Percentiles rank a stretch among this genome's conserved stretches.
These are phyloP conservation scores for Skeletonema grethae DNA, from an alignment of 108 stramenopile genomes.

Conservation along the genomic window DNA sequence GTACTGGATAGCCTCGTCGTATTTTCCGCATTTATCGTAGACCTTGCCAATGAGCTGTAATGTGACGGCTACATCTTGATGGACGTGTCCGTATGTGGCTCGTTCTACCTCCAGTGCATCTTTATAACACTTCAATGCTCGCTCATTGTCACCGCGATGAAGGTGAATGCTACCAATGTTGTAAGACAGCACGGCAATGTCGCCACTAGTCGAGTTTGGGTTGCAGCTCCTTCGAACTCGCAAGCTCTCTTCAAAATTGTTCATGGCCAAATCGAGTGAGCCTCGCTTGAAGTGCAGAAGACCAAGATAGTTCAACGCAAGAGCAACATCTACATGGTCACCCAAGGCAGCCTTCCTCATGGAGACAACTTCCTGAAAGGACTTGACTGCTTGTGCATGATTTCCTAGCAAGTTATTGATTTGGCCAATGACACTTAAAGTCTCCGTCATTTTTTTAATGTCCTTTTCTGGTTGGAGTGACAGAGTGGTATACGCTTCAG, in stretches of 20 bases:
- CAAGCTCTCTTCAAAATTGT: constrained; percentile 50
- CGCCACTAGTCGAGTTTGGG: constrained; percentile 11
- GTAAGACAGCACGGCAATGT: constrained; percentile 57
- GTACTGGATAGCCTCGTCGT: constrained; percentile 44
- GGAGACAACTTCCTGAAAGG: constrained; percentile 54
- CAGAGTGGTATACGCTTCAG: constrained; percentile 47
- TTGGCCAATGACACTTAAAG: constrained; percentile 61
- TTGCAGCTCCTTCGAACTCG: constrained; percentile 46
- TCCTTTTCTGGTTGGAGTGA: constrained; percentile 19
- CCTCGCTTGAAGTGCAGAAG: constrained; percentile 50
- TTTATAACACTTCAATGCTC: constrained; percentile 58
- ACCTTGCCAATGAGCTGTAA: constrained; percentile 64
- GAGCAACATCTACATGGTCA: constrained; percentile 63
- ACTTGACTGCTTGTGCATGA: constrained; percentile 42
- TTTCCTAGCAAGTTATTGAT: constrained; percentile 52
- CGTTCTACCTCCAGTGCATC: constrained; percentile 55
- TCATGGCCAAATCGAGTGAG: constrained; percentile 50
- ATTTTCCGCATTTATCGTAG: constrained; percentile 54
- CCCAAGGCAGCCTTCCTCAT: constrained; percentile 51
- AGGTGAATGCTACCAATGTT: constrained; percentile 68
- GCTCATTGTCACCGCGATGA: constrained; percentile 46
- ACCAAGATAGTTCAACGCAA: constrained; percentile 54
- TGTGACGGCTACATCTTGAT: constrained; percentile 62
- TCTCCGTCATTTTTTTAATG: constrained; percentile 49
- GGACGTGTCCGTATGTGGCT: constrained; percentile 33